Evolutionary conservation across 2,329 filamentous ascomycete genomes (phyloP).

Genomic region (Aspergillus puulaauensis): DNA sequence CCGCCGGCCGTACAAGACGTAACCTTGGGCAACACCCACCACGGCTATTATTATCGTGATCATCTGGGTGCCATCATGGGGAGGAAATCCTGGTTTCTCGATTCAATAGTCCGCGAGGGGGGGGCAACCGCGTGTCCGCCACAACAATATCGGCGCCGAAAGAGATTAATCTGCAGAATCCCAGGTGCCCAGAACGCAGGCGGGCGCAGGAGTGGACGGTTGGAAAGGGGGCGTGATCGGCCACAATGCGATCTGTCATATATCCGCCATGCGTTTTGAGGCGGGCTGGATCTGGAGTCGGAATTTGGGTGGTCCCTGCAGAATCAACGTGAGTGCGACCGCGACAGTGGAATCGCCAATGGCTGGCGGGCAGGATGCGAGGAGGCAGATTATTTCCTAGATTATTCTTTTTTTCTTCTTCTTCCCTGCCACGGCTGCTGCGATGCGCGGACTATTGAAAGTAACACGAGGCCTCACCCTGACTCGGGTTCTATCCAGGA

Average conservation of each 20-base stretch:
- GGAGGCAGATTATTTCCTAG: neutral
- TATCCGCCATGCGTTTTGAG: neutral
- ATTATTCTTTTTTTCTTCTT: neutral
- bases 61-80: too few relatives aligned
- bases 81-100: too few relatives aligned
- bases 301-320: slow-evolving; percentile 6
- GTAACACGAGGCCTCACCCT: slow-evolving; percentile 2
- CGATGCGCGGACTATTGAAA: neutral
- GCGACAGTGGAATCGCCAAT: too few relatives aligned
- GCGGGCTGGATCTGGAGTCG: neutral
- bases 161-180: too few relatives aligned
- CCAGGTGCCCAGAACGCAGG: too few relatives aligned
- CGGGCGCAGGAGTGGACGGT: too few relatives aligned
- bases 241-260: slow-evolving; percentile 10
- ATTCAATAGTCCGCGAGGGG: too few relatives aligned
- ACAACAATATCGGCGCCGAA: neutral
- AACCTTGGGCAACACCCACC: neutral
- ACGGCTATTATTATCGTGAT: too few relatives aligned
- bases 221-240: slow-evolving; percentile 1
- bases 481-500: slow-evolving; percentile 5
- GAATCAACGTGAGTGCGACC: slow-evolving; percentile 3
- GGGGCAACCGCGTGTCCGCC: slow-evolving; percentile 5
- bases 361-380: neutral
- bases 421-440: too few relatives aligned
- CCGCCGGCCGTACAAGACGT: neutral